These are phyloP conservation scores for Curvularia hawaiiensis DNA, from an alignment of 2,329 filamentous ascomycete genomes.

Conservation along the genomic window DNA sequence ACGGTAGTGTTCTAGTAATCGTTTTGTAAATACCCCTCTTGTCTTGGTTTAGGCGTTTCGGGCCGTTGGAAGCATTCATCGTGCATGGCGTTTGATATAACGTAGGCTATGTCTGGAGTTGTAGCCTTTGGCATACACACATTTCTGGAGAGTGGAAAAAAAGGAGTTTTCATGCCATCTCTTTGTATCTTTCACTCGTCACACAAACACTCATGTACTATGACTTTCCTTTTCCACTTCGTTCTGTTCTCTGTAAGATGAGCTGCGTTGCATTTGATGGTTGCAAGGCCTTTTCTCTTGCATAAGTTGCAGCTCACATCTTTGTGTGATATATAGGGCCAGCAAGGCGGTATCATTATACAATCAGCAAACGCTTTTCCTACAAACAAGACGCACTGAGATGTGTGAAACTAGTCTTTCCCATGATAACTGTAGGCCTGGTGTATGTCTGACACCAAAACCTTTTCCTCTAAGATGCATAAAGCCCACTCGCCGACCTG, in stretches of 20 bases:
- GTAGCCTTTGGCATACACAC: constrained; percentile 1
- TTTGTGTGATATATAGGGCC: neutral
- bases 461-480: neutral
- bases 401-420: neutral
- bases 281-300: neutral
- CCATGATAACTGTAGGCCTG: neutral
- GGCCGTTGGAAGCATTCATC: neutral
- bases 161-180: neutral
- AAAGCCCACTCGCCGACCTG: neutral
- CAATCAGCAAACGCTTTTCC: neutral
- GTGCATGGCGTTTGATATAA: constrained; percentile 8
- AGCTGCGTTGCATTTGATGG: neutral
- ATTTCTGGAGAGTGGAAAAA: neutral
- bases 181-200: neutral
- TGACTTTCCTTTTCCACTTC: neutral
- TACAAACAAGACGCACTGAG: neutral
- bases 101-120: neutral
- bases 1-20: constrained; percentile 1
- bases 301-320: neutral
- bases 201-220: constrained; percentile 9
- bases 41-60: neutral
- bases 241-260: neutral
- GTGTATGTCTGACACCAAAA: neutral
- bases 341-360: neutral
- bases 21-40: neutral